These are phyloP conservation scores for Talaromyces pinophilus DNA, from an alignment of 2,329 filamentous ascomycete genomes.

Conservation along the genomic window DNA sequence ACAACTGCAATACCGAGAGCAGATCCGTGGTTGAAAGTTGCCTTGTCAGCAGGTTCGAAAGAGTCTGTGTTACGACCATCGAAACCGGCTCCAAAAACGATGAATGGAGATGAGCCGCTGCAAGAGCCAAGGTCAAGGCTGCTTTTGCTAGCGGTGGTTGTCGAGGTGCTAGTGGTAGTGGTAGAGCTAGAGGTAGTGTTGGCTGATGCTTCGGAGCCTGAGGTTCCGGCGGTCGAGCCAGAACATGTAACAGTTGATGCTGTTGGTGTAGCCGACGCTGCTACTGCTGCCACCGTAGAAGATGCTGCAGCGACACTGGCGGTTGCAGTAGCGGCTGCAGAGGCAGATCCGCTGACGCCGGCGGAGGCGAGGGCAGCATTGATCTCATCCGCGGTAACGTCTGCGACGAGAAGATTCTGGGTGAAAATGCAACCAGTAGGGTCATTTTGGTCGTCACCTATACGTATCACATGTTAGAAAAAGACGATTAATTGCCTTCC, in stretches of 20 bases:
- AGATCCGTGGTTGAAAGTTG: constrained; percentile 53
- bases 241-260: constrained; percentile 22
- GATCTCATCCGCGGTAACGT: constrained; percentile 57
- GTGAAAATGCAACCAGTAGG: constrained; percentile 58
- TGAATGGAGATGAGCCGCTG: constrained; percentile 45
- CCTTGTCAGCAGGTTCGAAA: constrained; percentile 47
- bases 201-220: not conserved
- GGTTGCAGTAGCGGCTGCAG: constrained; percentile 20
- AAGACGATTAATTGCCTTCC: not conserved
- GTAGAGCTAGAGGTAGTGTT: not conserved
- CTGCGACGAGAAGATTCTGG: constrained; percentile 55
- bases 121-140: constrained; percentile 50
- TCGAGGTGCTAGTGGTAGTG: not conserved
- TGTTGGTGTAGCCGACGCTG: constrained; percentile 16
- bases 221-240: constrained; percentile 4
- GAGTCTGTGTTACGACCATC: constrained; percentile 51
- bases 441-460: constrained; percentile 48
- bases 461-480: not conserved
- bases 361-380: constrained; percentile 49
- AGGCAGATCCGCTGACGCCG: constrained; percentile 25
- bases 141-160: constrained; percentile 16
- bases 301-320: constrained; percentile 10
- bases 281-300: not conserved
- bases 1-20: constrained; percentile 50
- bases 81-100: constrained; percentile 52